phyloP scores from a whole-genome alignment of 768 basidiomycete genomes.

The Russula ochroleuca region DNA sequence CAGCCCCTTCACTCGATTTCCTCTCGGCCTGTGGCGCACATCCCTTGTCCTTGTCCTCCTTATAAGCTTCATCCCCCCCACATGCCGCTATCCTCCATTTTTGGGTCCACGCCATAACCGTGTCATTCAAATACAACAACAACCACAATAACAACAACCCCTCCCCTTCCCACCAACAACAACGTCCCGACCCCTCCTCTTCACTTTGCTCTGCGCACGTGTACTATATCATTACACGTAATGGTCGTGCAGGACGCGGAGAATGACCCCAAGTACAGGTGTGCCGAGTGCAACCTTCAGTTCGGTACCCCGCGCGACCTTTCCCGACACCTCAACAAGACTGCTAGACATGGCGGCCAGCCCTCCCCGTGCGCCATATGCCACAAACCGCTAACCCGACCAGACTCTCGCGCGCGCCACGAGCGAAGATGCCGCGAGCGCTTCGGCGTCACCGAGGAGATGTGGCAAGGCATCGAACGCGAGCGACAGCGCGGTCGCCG shows the following conservation, averaged over 20 bases:
- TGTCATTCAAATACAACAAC: neutral
- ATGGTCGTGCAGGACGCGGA: constrained; percentile 20
- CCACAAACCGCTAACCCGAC: constrained; percentile 22
- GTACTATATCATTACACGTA: neutral
- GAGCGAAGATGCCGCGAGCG: constrained; percentile 26
- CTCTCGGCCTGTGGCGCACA: constrained; percentile 21
- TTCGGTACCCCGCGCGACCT: constrained; percentile 24
- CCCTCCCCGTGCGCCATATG: constrained; percentile 24
- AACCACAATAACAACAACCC: neutral
- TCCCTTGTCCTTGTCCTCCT: constrained; percentile 21
- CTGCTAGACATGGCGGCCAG: constrained; percentile 20
- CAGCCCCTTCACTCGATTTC: neutral
- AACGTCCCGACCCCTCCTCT: neutral
- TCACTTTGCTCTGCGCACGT: neutral
- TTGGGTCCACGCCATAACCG: constrained; percentile 4
- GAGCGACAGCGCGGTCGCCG: constrained; percentile 22
- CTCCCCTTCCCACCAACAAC: neutral
- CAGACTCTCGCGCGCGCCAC: constrained; percentile 23
- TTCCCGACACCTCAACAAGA: constrained; percentile 23
- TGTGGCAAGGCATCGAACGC: constrained; percentile 23
- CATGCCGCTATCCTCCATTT: constrained; percentile 12
- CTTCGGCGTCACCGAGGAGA: constrained; percentile 26
- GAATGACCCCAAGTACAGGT: constrained; percentile 21
- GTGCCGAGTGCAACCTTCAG: constrained; percentile 24
- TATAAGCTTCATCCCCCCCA: constrained; percentile 19